Percentiles rank a stretch among this genome's conserved stretches.
phyloP scores from a whole-genome alignment of 768 basidiomycete genomes.

The Termitomyces sp. region DNA sequence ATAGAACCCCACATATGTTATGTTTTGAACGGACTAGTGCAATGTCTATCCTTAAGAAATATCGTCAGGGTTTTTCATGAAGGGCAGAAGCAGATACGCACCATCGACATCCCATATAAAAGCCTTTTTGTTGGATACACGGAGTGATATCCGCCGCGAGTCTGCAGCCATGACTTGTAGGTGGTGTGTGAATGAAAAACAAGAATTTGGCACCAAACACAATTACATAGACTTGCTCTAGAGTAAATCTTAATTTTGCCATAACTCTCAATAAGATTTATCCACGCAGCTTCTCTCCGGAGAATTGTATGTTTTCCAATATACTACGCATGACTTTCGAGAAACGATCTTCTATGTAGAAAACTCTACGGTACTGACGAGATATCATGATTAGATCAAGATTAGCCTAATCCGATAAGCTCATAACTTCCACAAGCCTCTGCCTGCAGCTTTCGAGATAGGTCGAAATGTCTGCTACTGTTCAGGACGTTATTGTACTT shows the following conservation, averaged over 20 bases:
- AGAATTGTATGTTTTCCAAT: too few species aligned
- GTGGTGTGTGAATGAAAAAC: neutral
- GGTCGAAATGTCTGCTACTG: constrained; percentile 46
- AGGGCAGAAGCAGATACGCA: constrained; percentile 22
- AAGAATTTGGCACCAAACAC: neutral
- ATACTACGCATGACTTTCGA: neutral
- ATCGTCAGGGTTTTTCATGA: constrained; percentile 10
- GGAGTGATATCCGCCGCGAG: constrained; percentile 49
- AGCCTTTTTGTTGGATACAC: constrained; percentile 74
- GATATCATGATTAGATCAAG: neutral
- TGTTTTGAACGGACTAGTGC: constrained; percentile 75
- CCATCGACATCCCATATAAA: constrained; percentile 91
- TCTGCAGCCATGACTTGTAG: constrained; percentile 15
- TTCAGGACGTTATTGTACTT: constrained; percentile 68
- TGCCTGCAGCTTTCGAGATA: constrained; percentile 4
- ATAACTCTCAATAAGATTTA: neutral
- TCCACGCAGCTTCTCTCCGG: too few species aligned
- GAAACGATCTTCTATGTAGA: neutral
- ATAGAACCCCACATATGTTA: constrained; percentile 78
- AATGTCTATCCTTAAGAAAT: constrained; percentile 53
- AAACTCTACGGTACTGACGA: too few species aligned
- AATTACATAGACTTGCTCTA: too few species aligned
- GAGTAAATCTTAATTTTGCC: neutral
- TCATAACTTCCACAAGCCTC: neutral
- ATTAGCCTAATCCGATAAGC: neutral